Base-by-base conservation (phyloP, 495 filamentous ascomycete species). In the Tuber borchii region DNA sequence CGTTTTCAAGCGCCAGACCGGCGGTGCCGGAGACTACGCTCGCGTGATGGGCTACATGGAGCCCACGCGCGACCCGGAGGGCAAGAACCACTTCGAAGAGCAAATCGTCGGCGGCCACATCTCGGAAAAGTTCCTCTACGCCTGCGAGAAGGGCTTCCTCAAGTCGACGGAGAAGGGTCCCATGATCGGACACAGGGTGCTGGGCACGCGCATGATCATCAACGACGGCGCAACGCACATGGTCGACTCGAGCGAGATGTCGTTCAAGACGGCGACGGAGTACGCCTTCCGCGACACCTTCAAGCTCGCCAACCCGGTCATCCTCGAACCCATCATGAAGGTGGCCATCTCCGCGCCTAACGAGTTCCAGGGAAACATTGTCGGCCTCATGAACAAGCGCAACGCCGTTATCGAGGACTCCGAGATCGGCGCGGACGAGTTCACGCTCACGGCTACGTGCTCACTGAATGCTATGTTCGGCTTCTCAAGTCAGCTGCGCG, bases 241-340 rank as follows among this genome's bases (percentile, higher is more conserved):
- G 86, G 98, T 95, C 22, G 96, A 99, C 86, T 98, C 95, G 5
- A 95, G 92, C 65, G 96, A 99, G 88, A 94, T 93, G 89, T 90
- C 96, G n/a, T 99, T 99, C 91, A 97, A 93, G 84, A 93, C 89
- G 75, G 94, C 96, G 40, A 97, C 95, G 43, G 93, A 96, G 86
- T 93, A 97, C 86, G 96, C 96, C 19, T 98, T 98, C 91, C 91
- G 93, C 79, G 97, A 97, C 86, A 92, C 93, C 19, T 99, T 99
- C 87, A 86, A 86, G 70, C 88, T 90, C 12, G 93, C 90, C 14
- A 87, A 89, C 74, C 94, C 94, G 9, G 85, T 90, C 76, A 90
- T 99, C 20, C 89, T 99, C 16, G 96, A 99, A 85, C 96, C 96
- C 37, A 85, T 99, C 74, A 99, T 99, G 96, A 98, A 97, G 88